These are phyloP conservation scores for Clohesyomyces aquaticus DNA, from an alignment of 495 filamentous ascomycete genomes.

Conservation along the genomic window DNA sequence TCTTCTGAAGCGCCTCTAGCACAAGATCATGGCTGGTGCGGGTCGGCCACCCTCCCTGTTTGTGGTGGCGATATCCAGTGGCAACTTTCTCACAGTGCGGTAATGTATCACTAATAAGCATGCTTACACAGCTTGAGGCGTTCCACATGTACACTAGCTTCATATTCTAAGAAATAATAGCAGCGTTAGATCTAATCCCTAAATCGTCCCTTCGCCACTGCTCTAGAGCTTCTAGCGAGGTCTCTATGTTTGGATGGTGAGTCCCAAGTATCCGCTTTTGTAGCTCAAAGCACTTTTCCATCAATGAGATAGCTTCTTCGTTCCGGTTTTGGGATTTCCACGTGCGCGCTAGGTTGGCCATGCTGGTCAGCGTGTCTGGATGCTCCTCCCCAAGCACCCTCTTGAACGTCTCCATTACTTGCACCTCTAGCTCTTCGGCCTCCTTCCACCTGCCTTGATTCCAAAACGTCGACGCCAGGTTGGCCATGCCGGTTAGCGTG, in stretches of 20 bases:
- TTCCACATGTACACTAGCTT: slow-evolving; percentile 8
- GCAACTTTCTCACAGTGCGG: slow-evolving; percentile 13
- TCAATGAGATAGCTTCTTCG: slow-evolving; percentile 4
- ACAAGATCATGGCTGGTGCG: background rate
- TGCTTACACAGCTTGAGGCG: slow-evolving; percentile 6
- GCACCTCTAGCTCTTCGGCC: too few species aligned
- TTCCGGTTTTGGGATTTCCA: slow-evolving; percentile 1
- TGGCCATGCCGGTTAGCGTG: too few species aligned
- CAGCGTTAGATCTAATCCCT: slow-evolving; percentile 16
- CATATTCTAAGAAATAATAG: slow-evolving; percentile 19
- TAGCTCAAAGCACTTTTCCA: slow-evolving; percentile 26
- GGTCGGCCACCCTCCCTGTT: background rate
- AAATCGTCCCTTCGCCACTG: slow-evolving; percentile 6
- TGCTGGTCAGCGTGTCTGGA: too few species aligned
- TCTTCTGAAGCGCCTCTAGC: slow-evolving; percentile 55
- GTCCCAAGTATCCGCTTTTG: slow-evolving; percentile 17
- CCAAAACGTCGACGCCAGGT: too few species aligned
- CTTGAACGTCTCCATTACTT: too few species aligned
- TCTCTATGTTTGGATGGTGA: slow-evolving; percentile 21
- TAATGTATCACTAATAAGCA: slow-evolving; percentile 22
- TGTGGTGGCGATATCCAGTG: slow-evolving; percentile 19
- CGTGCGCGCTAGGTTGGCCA: slow-evolving; percentile 5
- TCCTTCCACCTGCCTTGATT: too few species aligned
- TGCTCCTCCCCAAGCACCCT: too few species aligned
- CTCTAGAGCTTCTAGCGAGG: slow-evolving; percentile 13